Conservation (phyloP, 2,329 filamentous ascomycete species). For the Fusarium sulawesiense region DNA sequence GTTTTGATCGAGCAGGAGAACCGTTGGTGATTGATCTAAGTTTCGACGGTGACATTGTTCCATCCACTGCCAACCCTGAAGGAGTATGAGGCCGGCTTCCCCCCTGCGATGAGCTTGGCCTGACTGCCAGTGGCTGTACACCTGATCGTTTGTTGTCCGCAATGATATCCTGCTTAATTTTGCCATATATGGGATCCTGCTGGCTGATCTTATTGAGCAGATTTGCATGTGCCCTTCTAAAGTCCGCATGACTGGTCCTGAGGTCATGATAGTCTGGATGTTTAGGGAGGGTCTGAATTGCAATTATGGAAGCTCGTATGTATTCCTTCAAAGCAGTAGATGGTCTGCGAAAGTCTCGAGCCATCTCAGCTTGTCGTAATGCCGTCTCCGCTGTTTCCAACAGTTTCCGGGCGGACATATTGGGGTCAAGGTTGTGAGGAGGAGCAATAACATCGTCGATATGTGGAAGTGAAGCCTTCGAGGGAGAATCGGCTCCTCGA, state of each 20-base stretch:
- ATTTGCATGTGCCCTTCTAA: constrained; percentile 60
- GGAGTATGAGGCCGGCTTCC: constrained; percentile 33
- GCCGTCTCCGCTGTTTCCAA: constrained; percentile 64
- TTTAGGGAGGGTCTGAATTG: constrained; percentile 78
- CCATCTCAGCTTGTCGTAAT: constrained; percentile 70
- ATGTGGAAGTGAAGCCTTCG: constrained; percentile 58
- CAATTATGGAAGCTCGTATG: constrained; percentile 82
- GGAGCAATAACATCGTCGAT: constrained; percentile 65
- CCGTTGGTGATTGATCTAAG: constrained; percentile 28
- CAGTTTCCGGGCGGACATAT: constrained; percentile 64
- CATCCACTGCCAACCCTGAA: constrained; percentile 21
- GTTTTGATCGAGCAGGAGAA: constrained; percentile 53
- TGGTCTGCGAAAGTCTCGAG: constrained; percentile 71
- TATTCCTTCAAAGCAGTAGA: constrained; percentile 87
- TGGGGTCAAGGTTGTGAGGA: constrained; percentile 59
- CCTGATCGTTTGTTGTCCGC: constrained; percentile 73
- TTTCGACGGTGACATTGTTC: constrained; percentile 23
- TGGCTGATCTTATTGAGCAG: constrained; percentile 63
- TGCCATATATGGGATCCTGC: constrained; percentile 63
- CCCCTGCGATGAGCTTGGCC: constrained; percentile 29
- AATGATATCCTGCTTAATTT: constrained; percentile 69
- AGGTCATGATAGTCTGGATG: constrained; percentile 80
- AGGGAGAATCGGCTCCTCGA: constrained; percentile 45
- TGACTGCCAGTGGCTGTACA: constrained; percentile 57
- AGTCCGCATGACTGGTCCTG: constrained; percentile 63